These are phyloP conservation scores for Starmerella scarabaei DNA, from an alignment of 805 yeast species.

Conservation along the genomic window DNA sequence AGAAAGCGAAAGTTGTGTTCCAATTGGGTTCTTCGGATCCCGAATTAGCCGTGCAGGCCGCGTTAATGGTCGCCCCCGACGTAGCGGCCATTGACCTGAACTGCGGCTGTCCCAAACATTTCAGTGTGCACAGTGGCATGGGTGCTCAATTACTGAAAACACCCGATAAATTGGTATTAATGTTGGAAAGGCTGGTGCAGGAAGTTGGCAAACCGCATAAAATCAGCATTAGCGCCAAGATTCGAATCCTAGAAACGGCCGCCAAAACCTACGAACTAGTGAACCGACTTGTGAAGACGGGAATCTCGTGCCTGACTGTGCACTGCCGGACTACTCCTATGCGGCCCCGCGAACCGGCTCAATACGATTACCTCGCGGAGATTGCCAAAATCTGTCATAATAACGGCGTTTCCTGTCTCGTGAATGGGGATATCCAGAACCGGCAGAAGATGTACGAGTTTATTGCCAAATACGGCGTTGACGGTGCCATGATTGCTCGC, in stretches of 20 bases:
- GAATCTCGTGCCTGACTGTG: conserved; percentile 71
- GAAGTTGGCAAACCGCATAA: conserved; percentile 65
- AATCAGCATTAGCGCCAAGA: conserved; percentile 84
- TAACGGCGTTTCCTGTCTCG: conserved; percentile 55
- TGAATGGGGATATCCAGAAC: conserved; percentile 64
- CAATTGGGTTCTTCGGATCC: conserved; percentile 86
- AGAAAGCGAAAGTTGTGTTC: conserved; percentile 58
- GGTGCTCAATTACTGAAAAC: conserved; percentile 83
- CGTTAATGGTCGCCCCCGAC: conserved; percentile 62
- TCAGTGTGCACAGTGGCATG: conserved; percentile 91
- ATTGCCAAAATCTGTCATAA: conserved; percentile 50
- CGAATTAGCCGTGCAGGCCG: conserved; percentile 78
- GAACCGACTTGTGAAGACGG: conserved; percentile 49
- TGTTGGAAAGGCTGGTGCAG: conserved; percentile 53
- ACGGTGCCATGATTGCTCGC: conserved; percentile 89
- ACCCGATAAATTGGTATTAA: conserved; percentile 65
- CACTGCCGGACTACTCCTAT: conserved; percentile 84
- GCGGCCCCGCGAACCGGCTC: conserved; percentile 71
- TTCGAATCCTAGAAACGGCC: conserved; percentile 56
- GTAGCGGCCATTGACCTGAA: conserved; percentile 89
- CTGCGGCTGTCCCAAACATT: conserved; percentile 96
- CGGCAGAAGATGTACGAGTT: conserved; percentile 42
- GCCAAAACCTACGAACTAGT: conserved; percentile 52
- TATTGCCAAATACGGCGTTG: conserved; percentile 40
- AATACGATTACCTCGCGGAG: conserved; percentile 51